Evolutionary conservation across 2,329 filamentous ascomycete genomes (phyloP).

Genomic region (Dothiorella sarmentorum): DNA sequence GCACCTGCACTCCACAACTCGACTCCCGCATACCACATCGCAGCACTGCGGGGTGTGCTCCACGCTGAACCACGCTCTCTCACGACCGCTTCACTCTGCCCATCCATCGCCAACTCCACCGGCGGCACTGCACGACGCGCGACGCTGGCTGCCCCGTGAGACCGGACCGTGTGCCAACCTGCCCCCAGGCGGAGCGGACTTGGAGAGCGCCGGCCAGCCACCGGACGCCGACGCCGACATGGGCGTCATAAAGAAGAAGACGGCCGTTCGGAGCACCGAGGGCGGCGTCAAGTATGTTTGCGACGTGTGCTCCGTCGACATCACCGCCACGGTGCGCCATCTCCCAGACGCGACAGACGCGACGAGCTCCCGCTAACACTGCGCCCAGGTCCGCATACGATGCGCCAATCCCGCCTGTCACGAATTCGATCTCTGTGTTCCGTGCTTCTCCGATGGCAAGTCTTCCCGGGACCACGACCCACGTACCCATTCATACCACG

Average conservation of each 20-base stretch:
- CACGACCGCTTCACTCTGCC: neutral
- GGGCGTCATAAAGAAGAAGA: conserved; percentile 97
- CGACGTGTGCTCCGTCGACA: conserved; percentile 93
- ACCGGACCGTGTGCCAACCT: conserved; percentile 6
- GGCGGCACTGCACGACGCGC: neutral
- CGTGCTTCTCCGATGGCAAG: conserved; percentile 84
- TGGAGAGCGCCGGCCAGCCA: conserved; percentile 6
- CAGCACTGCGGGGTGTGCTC: conserved; percentile 9
- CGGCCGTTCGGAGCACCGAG: conserved; percentile 77
- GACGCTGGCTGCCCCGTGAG: conserved; percentile 12
- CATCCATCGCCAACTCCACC: neutral
- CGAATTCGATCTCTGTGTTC: conserved; percentile 95
- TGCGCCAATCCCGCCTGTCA: conserved; percentile 80
- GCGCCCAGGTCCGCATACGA: conserved; percentile 80
- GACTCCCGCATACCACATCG: neutral
- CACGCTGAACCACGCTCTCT: neutral
- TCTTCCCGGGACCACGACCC: conserved; percentile 82
- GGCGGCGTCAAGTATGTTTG: conserved; percentile 83
- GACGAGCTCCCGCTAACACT: conserved; percentile 1
- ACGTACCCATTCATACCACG: conserved; percentile 78
- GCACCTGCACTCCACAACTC: neutral
- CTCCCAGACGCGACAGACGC: neutral
- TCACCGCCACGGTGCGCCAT: conserved; percentile 82
- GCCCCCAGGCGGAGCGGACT: conserved; percentile 7
- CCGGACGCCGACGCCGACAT: conserved; percentile 47